A percentile compares a stretch with the other conserved stretches of the same genome.
Evolutionary conservation across 805 yeast species (phyloP).

Genomic region (Saccharomycopsis synnaedendra): DNA sequence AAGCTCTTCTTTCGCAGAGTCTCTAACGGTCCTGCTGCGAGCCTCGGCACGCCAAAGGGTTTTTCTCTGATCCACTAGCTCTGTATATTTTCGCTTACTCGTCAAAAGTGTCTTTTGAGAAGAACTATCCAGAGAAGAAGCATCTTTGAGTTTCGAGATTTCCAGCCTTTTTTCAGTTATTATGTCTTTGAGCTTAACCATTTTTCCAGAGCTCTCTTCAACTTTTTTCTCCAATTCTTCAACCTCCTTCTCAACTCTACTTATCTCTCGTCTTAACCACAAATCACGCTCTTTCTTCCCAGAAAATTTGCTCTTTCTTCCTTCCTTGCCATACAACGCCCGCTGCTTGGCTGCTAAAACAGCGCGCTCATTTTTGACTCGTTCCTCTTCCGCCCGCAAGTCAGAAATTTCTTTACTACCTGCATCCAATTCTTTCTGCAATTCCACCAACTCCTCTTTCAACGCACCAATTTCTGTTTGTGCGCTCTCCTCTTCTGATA

Average conservation of each 20-base stretch:
- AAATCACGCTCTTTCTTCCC: conserved; percentile 47
- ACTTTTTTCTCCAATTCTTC: conserved; percentile 9
- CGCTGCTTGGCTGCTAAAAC: conserved; percentile 43
- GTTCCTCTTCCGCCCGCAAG: conserved; percentile 30
- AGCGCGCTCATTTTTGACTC: conserved; percentile 28
- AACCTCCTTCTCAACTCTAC: conserved; percentile 24
- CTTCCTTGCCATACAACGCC: conserved; percentile 56
- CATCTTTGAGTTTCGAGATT: conserved; percentile 24
- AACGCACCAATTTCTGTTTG: conserved; percentile 21
- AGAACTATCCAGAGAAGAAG: conserved; percentile 26
- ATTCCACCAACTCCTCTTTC: conserved; percentile 23
- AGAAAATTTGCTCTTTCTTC: conserved; percentile 49
- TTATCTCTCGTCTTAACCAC: conserved; percentile 52
- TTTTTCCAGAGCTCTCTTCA: background rate
- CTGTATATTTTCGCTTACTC: conserved; percentile 29
- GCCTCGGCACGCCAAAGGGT: conserved; percentile 72
- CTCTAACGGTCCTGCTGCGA: conserved; percentile 43
- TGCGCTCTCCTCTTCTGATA: conserved; percentile 23
- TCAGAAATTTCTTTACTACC: conserved; percentile 21
- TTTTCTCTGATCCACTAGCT: conserved; percentile 56
- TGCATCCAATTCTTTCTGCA: conserved; percentile 23
- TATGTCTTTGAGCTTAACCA: background rate
- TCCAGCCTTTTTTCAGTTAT: conserved; percentile 17
- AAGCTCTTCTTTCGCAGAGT: conserved; percentile 44
- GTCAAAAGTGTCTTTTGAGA: conserved; percentile 1